phyloP scores from a whole-genome alignment of 805 yeast species.

The Tetrapisispora iriomotensis region DNA sequence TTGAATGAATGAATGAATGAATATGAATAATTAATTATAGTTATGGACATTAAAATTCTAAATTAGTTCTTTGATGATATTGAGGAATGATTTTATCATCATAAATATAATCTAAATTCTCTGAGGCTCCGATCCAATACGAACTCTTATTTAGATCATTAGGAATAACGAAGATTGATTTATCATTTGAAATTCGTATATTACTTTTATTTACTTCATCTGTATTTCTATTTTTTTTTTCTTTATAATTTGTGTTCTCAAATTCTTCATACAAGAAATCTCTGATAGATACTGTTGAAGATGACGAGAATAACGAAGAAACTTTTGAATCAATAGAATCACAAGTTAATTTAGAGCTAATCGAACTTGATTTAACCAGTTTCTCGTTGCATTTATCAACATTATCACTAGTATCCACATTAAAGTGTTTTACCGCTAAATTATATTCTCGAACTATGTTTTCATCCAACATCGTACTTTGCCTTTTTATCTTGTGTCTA shows the following conservation, averaged over 20 bases:
- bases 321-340: constrained; percentile 7
- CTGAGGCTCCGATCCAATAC: not conserved
- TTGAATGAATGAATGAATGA: constrained; percentile 1
- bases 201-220: not conserved
- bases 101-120: not conserved
- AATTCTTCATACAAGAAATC: constrained; percentile 20
- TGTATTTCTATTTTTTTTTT: not conserved
- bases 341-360: not conserved
- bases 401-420: not conserved
- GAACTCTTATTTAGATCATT: not conserved
- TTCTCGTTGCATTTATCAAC: not conserved
- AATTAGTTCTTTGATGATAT: constrained; percentile 1
- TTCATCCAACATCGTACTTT: constrained; percentile 22
- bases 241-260: constrained; percentile 9
- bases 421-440: constrained; percentile 12
- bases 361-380: not conserved
- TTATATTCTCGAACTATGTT: constrained; percentile 21
- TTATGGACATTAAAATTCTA: not conserved
- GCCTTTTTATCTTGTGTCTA: constrained; percentile 11
- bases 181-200: not conserved
- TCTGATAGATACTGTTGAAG: constrained; percentile 11
- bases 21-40: not conserved
- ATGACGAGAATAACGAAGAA: constrained; percentile 16
- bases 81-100: not conserved
- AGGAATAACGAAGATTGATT: constrained; percentile 2